Conservation (phyloP, 179 eudicot genomes). For the Heliamphora pulchella region DNA sequence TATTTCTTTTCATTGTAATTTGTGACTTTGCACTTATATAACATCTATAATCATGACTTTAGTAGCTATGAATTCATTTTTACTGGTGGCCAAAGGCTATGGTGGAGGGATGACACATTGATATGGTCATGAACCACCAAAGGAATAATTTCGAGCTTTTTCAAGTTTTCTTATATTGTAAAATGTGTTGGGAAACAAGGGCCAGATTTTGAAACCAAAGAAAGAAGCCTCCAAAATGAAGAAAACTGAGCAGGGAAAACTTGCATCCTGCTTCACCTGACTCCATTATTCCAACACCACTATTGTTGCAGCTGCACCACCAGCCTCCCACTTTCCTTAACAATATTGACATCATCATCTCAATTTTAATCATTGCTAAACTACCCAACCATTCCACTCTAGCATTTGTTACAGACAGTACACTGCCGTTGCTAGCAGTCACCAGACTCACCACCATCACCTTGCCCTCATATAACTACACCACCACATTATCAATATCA, state of each 20-base stretch:
- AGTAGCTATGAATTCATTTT: neutral
- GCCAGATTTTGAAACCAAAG: neutral
- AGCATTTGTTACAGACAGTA: neutral
- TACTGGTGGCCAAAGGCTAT: neutral
- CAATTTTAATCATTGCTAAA: neutral
- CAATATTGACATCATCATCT: neutral
- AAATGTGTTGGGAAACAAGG: neutral
- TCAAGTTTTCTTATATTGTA: neutral
- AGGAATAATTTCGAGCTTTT: too few relatives aligned
- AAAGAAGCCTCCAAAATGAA: neutral
- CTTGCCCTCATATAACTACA: neutral
- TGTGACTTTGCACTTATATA: neutral
- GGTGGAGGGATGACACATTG: conserved; percentile 2
- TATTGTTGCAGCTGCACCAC: neutral
- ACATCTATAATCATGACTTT: neutral
- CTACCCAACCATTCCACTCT: conserved; percentile 7
- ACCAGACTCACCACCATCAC: neutral
- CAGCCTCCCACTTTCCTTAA: neutral
- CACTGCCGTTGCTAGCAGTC: neutral
- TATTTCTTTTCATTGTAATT: neutral
- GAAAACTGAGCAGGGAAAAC: neutral
- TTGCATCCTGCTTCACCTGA: neutral
- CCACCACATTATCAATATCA: neutral
- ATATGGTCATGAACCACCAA: too few relatives aligned
- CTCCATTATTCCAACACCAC: neutral